phyloP scores from a whole-genome alignment of 352 stramenopile species.

The Peronospora belbahrii region DNA sequence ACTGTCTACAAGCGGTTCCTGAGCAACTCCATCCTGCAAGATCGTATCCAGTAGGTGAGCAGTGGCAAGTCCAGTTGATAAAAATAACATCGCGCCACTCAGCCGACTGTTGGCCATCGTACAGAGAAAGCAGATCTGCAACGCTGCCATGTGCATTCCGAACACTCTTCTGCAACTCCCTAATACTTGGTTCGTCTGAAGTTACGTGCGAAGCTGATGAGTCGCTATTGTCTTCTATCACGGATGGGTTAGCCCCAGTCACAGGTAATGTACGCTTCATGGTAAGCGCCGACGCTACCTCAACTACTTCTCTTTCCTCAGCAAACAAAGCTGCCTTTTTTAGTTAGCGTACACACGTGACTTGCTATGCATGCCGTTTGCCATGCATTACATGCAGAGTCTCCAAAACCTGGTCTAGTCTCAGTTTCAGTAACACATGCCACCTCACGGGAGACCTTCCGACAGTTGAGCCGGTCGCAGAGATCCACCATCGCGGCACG shows the following conservation, averaged over 20 bases:
- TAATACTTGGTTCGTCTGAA: not conserved
- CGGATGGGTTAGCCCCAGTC: not conserved
- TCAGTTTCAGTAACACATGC: not conserved
- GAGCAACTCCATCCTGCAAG: slow-evolving; percentile 3
- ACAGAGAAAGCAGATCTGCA: not conserved
- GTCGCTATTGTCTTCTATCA: not conserved
- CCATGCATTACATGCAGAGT: slow-evolving; percentile 10
- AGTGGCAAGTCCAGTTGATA: slow-evolving; percentile 3
- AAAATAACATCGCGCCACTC: slow-evolving; percentile 11
- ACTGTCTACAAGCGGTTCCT: not conserved
- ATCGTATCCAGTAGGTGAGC: slow-evolving; percentile 12
- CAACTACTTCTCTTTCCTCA: slow-evolving; percentile 40
- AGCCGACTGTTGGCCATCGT: slow-evolving; percentile 6
- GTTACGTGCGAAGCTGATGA: not conserved
- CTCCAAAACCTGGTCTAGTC: not conserved
- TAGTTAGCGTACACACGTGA: slow-evolving; percentile 15
- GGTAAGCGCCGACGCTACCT: slow-evolving; percentile 37
- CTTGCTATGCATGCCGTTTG: slow-evolving; percentile 4
- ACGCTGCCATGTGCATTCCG: slow-evolving; percentile 5
- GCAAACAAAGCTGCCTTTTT: slow-evolving; percentile 17
- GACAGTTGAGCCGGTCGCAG: slow-evolving; percentile 23
- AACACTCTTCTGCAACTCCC: slow-evolving; percentile 10
- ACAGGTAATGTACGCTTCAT: slow-evolving; percentile 30
- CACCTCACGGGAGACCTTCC: slow-evolving; percentile 4
- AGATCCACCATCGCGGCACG: slow-evolving; percentile 24